Evolutionary conservation across 345 rosid genomes (phyloP), one percentile per base, ranked within the genome.

Genomic region (Noccaea caerulescens): DNA sequence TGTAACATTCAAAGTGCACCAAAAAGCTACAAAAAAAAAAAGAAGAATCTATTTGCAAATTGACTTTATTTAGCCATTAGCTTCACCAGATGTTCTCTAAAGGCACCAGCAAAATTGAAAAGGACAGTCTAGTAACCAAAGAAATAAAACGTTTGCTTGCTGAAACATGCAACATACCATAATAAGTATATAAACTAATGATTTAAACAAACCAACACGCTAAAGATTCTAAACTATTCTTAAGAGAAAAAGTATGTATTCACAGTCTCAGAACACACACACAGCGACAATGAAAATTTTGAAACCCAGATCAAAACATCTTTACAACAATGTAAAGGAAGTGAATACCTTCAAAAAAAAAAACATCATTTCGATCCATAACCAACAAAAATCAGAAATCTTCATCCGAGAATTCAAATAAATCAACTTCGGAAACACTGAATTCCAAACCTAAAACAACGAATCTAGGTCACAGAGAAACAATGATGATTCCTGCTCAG

Each of bases 111-210:
- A 74, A 57, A 52, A 6, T 10, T 18, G 60, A 55, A 69, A 62
- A 55, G 6, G 71, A 55, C 63, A 75, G 14, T 20, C 6, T 43
- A 54, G 45, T 8, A 62, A 39, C 10, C 6, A 59, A 8, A 2
- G 39, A 36, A 34, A 14, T 10, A 64, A 38, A 3, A 62, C 44
- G 30, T 55, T 76, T 10, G 33, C 66, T 76, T 69, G 75, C 12
- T 69, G 55, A 43, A 69, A 57, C 33, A 50, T 9, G 79, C 44
- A 75, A 68, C 78, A 60, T 59, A 68, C 57, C 63, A 60, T 53
- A 60, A 34, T 53, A 59, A 59, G 63, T 75, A 75, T 75, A 75
- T 66, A 38, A 41, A 68, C 37, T 68, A 75, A 62, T 53, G 39
- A 46, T 68, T 44, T 20, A 3, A 47, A 18, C 42, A 52, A 60